These are phyloP conservation scores for Pharus latifolius DNA, from an alignment of 176 grass and related monocot species.

Conservation along the genomic window DNA sequence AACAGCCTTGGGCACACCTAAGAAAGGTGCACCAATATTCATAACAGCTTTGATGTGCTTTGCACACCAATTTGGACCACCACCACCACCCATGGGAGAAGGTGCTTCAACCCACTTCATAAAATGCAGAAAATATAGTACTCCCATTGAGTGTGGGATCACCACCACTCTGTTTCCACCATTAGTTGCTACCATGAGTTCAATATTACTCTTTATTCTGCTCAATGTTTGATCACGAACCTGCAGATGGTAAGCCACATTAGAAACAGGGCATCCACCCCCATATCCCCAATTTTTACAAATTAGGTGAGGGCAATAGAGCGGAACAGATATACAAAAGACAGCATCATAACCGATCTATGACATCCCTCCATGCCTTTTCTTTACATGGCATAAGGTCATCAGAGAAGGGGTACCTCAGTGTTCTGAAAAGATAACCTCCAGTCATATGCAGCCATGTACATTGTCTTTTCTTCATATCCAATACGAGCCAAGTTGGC, in stretches of 20 bases:
- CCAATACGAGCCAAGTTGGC: constrained; percentile 95
- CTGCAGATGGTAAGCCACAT: constrained; percentile 26
- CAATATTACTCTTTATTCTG: constrained; percentile 96
- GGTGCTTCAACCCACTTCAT: constrained; percentile 99
- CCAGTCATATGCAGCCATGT: constrained; percentile 99
- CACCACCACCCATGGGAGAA: constrained; percentile 82
- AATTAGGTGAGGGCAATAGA: background rate
- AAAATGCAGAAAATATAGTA: constrained; percentile 97
- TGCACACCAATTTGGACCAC: constrained; percentile 85
- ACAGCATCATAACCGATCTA: background rate
- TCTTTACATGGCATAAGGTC: background rate
- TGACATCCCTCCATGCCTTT: background rate
- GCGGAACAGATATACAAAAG: background rate
- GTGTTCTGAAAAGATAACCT: constrained; percentile 97
- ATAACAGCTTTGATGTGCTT: constrained; percentile 89
- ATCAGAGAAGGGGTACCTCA: constrained; percentile 48
- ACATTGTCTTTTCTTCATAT: constrained; percentile 99
- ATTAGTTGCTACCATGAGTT: constrained; percentile 86
- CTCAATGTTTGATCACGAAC: constrained; percentile 90
- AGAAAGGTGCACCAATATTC: constrained; percentile 95
- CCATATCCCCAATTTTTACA: constrained; percentile 7
- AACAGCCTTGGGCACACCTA: constrained; percentile 90
- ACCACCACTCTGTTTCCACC: constrained; percentile 94
- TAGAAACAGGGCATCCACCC: background rate
- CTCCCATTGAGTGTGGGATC: constrained; percentile 97